Conservation (phyloP, 2,329 filamentous ascomycete genomes). For the Hypoxylon sp. region DNA sequence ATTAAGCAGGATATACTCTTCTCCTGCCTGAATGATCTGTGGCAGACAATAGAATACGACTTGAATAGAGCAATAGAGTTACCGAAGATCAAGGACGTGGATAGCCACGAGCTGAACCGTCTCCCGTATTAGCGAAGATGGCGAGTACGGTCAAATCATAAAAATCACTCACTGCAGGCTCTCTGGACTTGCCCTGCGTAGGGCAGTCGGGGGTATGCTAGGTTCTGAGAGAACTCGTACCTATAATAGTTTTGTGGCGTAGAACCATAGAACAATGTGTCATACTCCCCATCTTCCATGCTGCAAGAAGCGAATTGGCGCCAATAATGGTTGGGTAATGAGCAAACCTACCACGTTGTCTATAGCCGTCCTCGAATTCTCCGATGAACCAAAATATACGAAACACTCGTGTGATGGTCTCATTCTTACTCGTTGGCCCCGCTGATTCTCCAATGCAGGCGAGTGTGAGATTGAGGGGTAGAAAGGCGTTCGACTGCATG, state of each 20-base stretch:
- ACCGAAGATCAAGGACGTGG: conserved; percentile 1
- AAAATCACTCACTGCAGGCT: conserved; percentile 14
- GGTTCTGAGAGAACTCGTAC: not conserved
- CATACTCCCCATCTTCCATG: conserved; percentile 11
- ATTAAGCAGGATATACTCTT: not conserved
- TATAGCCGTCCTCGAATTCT: conserved; percentile 1
- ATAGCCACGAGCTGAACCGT: not conserved
- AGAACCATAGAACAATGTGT: conserved; percentile 10
- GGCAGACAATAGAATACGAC: not conserved
- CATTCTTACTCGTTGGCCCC: conserved; percentile 13
- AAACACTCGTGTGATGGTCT: not conserved
- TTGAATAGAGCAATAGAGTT: conserved; percentile 7
- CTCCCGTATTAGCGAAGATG: conserved; percentile 7
- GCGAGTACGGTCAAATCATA: not conserved
- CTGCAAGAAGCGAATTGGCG: conserved; percentile 21
- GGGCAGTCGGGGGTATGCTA: not conserved
- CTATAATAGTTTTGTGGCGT: conserved; percentile 17
- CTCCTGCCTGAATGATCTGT: not conserved
- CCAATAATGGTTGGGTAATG: conserved; percentile 6
- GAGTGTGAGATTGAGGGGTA: conserved; percentile 23
- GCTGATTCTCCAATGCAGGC: not conserved
- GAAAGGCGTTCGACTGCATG: conserved; percentile 19
- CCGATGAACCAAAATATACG: conserved; percentile 1
- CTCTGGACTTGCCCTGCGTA: not conserved
- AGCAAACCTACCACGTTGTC: conserved; percentile 16